phyloP scores from a whole-genome alignment of 2,329 filamentous ascomycete genomes.

The Myriangium duriaei region DNA sequence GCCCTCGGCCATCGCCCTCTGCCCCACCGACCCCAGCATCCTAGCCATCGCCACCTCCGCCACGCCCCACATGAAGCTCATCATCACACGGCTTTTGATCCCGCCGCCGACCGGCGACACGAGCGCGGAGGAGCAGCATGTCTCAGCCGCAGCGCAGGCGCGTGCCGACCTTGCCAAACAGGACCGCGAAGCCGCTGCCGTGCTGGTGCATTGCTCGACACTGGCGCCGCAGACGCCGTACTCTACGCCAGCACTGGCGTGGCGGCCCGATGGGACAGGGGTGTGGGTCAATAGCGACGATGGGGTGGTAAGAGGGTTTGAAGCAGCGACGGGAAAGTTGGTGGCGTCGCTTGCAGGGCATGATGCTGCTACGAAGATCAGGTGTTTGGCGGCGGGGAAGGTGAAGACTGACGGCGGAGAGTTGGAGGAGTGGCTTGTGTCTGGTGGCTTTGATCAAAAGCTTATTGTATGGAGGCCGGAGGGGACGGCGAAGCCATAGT shows the following conservation, averaged over 20 bases:
- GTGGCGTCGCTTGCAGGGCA: constrained; percentile 40
- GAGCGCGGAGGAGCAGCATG: neutral
- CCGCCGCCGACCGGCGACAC: constrained; percentile 23
- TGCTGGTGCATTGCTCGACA: constrained; percentile 46
- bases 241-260: constrained; percentile 48
- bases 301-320: constrained; percentile 47
- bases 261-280: constrained; percentile 49
- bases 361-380: constrained; percentile 44
- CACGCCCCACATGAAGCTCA: constrained; percentile 49
- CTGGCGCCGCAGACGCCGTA: constrained; percentile 52
- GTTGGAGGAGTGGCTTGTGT: constrained; percentile 44
- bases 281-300: constrained; percentile 56
- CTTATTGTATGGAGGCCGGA: constrained; percentile 43
- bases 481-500: too few species aligned
- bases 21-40: constrained; percentile 41
- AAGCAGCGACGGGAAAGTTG: constrained; percentile 46
- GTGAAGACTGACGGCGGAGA: constrained; percentile 19
- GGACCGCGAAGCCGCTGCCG: constrained; percentile 46
- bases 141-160: constrained; percentile 35
- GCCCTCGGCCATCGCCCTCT: constrained; percentile 43
- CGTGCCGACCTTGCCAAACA: constrained; percentile 38
- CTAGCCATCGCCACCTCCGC: constrained; percentile 49
- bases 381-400: constrained; percentile 44
- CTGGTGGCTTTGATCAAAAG: constrained; percentile 52
- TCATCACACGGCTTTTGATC: constrained; percentile 46